These are phyloP conservation scores for Jamesozyma piceae DNA, from an alignment of 805 yeast species.

Conservation along the genomic window DNA sequence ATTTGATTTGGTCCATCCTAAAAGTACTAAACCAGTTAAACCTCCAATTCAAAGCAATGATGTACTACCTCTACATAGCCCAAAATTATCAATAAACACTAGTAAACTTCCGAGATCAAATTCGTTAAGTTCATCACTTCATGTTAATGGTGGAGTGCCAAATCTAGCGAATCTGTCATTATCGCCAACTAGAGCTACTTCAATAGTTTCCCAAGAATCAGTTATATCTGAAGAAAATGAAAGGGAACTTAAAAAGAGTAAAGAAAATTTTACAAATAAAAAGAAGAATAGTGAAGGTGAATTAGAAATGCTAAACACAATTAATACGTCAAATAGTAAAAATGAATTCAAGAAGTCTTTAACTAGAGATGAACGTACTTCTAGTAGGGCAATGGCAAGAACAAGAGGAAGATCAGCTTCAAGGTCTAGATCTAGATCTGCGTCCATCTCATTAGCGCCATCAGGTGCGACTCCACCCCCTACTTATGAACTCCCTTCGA, in stretches of 20 bases:
- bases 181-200: slow-evolving; percentile 11
- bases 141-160: slow-evolving; percentile 6
- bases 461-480: neutral
- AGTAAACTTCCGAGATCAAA: neutral
- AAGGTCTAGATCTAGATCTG: slow-evolving; percentile 4
- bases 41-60: slow-evolving; percentile 1
- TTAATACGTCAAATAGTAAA: neutral
- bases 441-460: neutral
- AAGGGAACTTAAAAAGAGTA: slow-evolving; percentile 7
- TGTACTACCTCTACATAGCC: slow-evolving; percentile 11
- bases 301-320: neutral
- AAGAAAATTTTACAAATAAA: too few relatives aligned
- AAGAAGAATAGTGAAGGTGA: neutral
- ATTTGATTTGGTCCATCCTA: slow-evolving; percentile 15
- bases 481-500: neutral
- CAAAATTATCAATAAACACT: slow-evolving; percentile 5
- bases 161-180: slow-evolving; percentile 16
- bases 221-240: slow-evolving; percentile 17
- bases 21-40: slow-evolving; percentile 11
- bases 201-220: slow-evolving; percentile 16
- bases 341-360: neutral
- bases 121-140: neutral
- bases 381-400: neutral
- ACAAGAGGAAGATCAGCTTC: neutral
- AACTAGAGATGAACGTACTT: neutral